These are phyloP conservation scores for Pseudopediastrum boryanum DNA, from an alignment of 139 green algal genomes.

Conservation along the genomic window DNA sequence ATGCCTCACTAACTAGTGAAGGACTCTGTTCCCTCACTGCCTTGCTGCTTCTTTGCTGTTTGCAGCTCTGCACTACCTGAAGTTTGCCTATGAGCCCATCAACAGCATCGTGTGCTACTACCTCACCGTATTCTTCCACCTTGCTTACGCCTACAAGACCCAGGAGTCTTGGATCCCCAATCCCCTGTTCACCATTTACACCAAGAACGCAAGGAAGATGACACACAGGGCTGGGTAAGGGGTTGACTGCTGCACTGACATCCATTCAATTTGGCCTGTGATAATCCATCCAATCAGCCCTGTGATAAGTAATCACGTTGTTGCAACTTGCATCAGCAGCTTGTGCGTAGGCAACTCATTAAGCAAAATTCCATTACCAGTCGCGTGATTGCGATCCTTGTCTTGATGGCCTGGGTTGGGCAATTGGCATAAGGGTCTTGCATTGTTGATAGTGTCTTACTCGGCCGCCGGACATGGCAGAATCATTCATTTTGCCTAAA, in stretches of 20 bases:
- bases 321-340: too few species aligned
- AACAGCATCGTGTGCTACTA: conserved; percentile 5
- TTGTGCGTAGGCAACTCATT: too few species aligned
- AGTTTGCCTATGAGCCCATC: conserved; percentile 14
- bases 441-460: too few species aligned
- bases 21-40: not conserved
- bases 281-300: too few species aligned
- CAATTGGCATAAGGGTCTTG: too few species aligned
- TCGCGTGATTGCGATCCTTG: too few species aligned
- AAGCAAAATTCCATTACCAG: too few species aligned
- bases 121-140: not conserved
- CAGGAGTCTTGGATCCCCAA: not conserved
- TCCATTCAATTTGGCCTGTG: too few species aligned
- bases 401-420: too few species aligned
- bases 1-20: not conserved
- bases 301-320: too few species aligned
- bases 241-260: not conserved
- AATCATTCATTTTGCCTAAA: too few species aligned
- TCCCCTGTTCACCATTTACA: conserved; percentile 3
- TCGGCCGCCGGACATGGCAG: too few species aligned
- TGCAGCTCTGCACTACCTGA: conserved; percentile 15
- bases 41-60: not conserved
- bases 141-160: not conserved
- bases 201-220: not conserved
- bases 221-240: not conserved